These are phyloP conservation scores for Dinochytrium kinnereticum DNA, from an alignment of 371 early-diverging fungal genomes.

Conservation along the genomic window DNA sequence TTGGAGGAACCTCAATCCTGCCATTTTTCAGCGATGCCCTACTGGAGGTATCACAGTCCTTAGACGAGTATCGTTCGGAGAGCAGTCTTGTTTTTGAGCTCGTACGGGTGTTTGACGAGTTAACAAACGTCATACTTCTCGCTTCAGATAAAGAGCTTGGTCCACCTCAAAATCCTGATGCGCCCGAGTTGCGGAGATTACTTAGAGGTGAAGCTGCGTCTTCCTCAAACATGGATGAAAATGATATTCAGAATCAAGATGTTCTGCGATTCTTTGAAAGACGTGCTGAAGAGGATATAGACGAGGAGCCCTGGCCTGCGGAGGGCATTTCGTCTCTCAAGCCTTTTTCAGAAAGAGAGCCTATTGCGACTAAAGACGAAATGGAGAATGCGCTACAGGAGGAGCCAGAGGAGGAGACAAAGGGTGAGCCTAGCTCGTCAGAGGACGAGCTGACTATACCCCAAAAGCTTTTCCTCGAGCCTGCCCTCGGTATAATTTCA, in stretches of 20 bases:
- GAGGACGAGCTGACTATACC: neutral
- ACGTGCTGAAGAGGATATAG: neutral
- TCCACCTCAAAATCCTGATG: no score
- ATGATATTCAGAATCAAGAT: neutral
- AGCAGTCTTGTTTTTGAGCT: conserved; percentile 16
- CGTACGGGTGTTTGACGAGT: conserved; percentile 22
- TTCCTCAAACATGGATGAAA: no score
- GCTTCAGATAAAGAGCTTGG: neutral
- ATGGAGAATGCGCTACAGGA: neutral
- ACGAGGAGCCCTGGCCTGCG: no score
- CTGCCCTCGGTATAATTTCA: conserved; percentile 20
- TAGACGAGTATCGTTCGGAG: conserved; percentile 45
- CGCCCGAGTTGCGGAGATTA: no score
- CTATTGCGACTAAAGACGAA: no score
- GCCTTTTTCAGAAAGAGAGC: no score
- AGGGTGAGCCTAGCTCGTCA: neutral
- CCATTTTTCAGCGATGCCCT: conserved; percentile 64
- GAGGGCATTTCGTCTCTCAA: no score
- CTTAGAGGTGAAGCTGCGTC: no score
- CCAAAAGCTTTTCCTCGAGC: conserved; percentile 13
- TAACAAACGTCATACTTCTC: neutral
- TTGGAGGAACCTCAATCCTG: conserved; percentile 55
- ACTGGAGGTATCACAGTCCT: conserved; percentile 63
- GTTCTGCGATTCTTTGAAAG: neutral
- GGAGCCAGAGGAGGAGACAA: neutral